phyloP scores from a whole-genome alignment of 2,329 filamentous ascomycete species.

The Xylariaceae sp. region DNA sequence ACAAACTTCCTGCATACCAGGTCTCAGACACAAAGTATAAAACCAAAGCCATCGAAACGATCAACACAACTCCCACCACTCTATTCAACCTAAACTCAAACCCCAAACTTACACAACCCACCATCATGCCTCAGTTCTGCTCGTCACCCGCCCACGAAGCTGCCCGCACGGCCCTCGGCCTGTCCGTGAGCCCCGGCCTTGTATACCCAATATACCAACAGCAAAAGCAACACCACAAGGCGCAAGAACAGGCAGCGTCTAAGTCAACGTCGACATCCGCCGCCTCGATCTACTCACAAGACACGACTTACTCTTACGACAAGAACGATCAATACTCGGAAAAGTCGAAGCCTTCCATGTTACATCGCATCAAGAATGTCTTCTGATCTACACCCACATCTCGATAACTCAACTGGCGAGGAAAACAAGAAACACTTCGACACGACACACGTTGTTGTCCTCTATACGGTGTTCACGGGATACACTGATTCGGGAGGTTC shows the following conservation, averaged over 20 bases:
- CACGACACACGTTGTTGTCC: too few species aligned
- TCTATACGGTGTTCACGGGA: too few species aligned
- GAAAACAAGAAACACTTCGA: too few species aligned
- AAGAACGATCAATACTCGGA: constrained; percentile 10
- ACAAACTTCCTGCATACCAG: too few species aligned
- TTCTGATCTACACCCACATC: not conserved
- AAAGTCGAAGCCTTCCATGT: not conserved
- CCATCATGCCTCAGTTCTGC: constrained; percentile 1
- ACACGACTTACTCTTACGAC: constrained; percentile 20
- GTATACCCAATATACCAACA: constrained; percentile 21
- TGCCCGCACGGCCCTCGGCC: not conserved
- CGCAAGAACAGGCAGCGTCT: not conserved
- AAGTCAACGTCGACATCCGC: constrained; percentile 6
- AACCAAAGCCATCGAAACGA: too few species aligned
- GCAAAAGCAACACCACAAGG: constrained; percentile 12
- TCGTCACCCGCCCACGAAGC: constrained; percentile 14
- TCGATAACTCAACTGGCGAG: too few species aligned
- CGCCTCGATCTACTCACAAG: constrained; percentile 21
- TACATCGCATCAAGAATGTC: constrained; percentile 1
- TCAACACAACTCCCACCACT: not conserved
- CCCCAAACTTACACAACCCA: not conserved
- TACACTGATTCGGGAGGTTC: too few species aligned
- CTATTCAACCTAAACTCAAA: not conserved
- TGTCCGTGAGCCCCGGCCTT: constrained; percentile 17
- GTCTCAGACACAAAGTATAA: too few species aligned